Conservation (phyloP, 305 asterid genomes). For the Fraxinus floribunda region DNA sequence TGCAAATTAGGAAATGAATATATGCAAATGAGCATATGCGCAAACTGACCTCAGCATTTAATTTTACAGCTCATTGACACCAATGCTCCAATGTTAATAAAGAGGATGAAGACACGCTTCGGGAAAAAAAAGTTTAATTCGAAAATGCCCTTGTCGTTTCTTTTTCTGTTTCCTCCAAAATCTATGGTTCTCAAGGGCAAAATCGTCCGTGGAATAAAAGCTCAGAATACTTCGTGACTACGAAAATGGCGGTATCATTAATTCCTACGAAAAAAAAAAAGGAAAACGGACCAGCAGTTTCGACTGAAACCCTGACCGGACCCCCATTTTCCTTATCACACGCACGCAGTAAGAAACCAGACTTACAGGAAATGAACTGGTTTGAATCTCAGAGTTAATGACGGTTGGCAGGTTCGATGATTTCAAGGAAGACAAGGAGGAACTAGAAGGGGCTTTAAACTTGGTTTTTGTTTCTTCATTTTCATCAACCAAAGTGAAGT, state of each 20-base stretch:
- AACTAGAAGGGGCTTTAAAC: constrained; percentile 22
- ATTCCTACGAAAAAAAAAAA: background rate
- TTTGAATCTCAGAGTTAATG: constrained; percentile 30
- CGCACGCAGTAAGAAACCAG: constrained; percentile 22
- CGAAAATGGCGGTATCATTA: background rate
- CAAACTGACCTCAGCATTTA: constrained; percentile 26
- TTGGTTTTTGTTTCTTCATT: constrained; percentile 23
- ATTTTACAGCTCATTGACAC: constrained; percentile 53
- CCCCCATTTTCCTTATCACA: constrained; percentile 7
- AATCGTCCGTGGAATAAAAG: constrained; percentile 29
- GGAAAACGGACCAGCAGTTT: constrained; percentile 4
- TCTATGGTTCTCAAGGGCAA: constrained; percentile 53
- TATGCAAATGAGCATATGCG: constrained; percentile 19
- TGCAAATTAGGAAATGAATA: constrained; percentile 13
- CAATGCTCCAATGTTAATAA: constrained; percentile 14
- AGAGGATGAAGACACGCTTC: constrained; percentile 14
- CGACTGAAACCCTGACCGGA: constrained; percentile 18
- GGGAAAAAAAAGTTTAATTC: background rate
- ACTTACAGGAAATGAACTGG: constrained; percentile 63
- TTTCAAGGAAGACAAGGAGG: constrained; percentile 29
- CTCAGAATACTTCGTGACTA: background rate
- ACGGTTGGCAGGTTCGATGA: constrained; percentile 25
- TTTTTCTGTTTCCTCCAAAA: background rate
- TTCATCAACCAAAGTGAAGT: constrained; percentile 59
- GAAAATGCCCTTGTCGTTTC: constrained; percentile 28